Evolutionary conservation across 176 grass and related monocot species (phyloP), one percentile per base, ranked within the genome.

Genomic region (Carex cristatella): DNA sequence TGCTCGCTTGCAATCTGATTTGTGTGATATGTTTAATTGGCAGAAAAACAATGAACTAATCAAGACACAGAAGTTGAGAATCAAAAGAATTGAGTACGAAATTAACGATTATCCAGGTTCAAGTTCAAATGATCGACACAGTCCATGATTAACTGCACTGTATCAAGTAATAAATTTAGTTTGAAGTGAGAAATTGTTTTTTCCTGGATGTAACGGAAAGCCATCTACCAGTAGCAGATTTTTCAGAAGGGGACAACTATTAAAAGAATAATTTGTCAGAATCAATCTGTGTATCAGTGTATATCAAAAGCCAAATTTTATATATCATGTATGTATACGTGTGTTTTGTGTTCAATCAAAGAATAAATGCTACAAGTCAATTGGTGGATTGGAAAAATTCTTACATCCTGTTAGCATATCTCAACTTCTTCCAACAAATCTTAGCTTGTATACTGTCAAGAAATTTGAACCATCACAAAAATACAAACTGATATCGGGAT

Each of bases 101-200:
- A 46, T 91, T 78, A 27, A 89, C 6, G 92, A 94, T 31, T 94
- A 94, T 85, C 85, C 89, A 0, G 92, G 92, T 6, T 94, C 92
- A 70, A 85, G 92, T 48, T 89, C 92, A 38, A 94, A 94, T 48
- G 90, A 84, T 60, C 83, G 87, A 28, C 92, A 94, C 85, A 89
- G 87, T 13, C 89, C 92, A 3, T 94, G 92, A 90, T 42, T 60
- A 23, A 82, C 62, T 19, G 7, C 0, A 15, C 3, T 3, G 5
- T 54, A 11, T 31, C 71, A 4, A 53, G 32, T n/a, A 32, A 65
- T 9, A 4, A 19, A 54, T 75, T 19, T 31, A 54, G 2, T 75
- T 54, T 54, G 23, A 28, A 76, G 46, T 15, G 23, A 53, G 23
- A 53, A 30, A 2, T 38, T 15, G 23, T 23, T 6, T 67, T 31